Evolutionary conservation across 805 yeast genomes (phyloP), one percentile per base, ranked within the genome.

Genomic region (Kuraishia ogatae): DNA sequence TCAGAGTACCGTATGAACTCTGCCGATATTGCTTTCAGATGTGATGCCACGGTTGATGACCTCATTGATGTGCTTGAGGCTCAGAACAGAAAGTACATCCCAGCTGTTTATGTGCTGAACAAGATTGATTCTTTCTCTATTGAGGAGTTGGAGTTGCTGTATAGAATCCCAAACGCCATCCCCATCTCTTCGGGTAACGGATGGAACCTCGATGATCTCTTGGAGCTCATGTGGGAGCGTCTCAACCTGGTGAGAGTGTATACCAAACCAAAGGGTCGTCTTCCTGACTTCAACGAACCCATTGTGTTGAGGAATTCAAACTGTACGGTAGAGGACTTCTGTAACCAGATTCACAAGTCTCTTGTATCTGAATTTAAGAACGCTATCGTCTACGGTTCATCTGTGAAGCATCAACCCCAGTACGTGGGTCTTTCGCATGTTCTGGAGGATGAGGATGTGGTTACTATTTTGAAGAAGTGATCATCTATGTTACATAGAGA

Each of bases 321-420:
- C 60, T 84, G 92, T 68, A 72, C 96, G 0, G 96, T 94, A 50
- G 97, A 88, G 70, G 98, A 94, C 70, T 94, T 94, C 70, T 94
- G 99, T 84, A 89, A 90, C 70, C 87, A 91, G 60, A 94, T 94
- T 63, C 99, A 94, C 77, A 94, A 93, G 74, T 84, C 93, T 48
- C 77, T 94, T 67, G 96, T 94, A 47, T 96, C 87, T 49, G 97
- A 94, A 65, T 94, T 94, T 72, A 87, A 90, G 72, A 86, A 83
- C 62, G 99, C 99, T 1, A 80, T 90, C 58, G 99, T 94, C 1
- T 94, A 78, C 66, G 99, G 99, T 43, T 81, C 87, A 29, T 87
- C 96, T 68, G 98, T 93, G 54, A 94, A 94, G 75, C 99, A 94
- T 70, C 97, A 93, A 72, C 98, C 98, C 17, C 99, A 94, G 74